Percentiles rank a stretch among this genome's conserved stretches.
These are phyloP conservation scores for Mycena sanguinolenta DNA, from an alignment of 768 basidiomycete species.

Conservation along the genomic window DNA sequence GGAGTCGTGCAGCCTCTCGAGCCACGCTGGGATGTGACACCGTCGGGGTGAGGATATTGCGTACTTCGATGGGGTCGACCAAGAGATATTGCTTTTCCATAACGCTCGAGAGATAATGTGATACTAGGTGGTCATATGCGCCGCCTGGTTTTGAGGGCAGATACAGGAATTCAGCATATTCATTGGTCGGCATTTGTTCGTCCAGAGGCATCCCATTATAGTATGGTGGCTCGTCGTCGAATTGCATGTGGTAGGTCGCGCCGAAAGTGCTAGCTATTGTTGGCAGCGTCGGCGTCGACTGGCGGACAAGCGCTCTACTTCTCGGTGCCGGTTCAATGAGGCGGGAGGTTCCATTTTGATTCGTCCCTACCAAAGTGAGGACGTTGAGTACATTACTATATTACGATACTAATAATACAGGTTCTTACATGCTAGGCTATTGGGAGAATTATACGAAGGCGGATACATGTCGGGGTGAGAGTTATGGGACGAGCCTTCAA, in stretches of 20 bases:
- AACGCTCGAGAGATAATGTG: conserved; percentile 72
- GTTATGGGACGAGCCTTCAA: conserved; percentile 27
- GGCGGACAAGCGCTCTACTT: conserved; percentile 18
- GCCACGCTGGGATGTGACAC: conserved; percentile 62
- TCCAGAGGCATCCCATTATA: not conserved
- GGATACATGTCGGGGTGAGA: conserved; percentile 35
- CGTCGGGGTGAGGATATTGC: conserved; percentile 63
- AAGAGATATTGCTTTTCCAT: conserved; percentile 79
- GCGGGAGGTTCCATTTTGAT: not conserved
- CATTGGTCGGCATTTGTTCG: not conserved
- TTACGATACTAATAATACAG: conserved; percentile 79
- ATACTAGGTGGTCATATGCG: conserved; percentile 44
- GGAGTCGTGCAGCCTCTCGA: conserved; percentile 70
- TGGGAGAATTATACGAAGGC: conserved; percentile 33
- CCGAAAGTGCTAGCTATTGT: conserved; percentile 47
- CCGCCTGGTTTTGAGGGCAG: conserved; percentile 13
- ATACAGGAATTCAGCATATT: not conserved
- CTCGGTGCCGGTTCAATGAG: not conserved
- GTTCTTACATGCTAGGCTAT: conserved; percentile 82
- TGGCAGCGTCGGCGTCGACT: conserved; percentile 28
- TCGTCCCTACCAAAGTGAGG: conserved; percentile 64
- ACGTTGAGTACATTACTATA: conserved; percentile 79
- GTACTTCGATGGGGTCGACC: conserved; percentile 62
- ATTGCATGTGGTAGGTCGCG: conserved; percentile 34
- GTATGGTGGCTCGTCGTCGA: conserved; percentile 17